phyloP scores from a whole-genome alignment of 495 filamentous ascomycete species.

The Podospora pseudocomata region DNA sequence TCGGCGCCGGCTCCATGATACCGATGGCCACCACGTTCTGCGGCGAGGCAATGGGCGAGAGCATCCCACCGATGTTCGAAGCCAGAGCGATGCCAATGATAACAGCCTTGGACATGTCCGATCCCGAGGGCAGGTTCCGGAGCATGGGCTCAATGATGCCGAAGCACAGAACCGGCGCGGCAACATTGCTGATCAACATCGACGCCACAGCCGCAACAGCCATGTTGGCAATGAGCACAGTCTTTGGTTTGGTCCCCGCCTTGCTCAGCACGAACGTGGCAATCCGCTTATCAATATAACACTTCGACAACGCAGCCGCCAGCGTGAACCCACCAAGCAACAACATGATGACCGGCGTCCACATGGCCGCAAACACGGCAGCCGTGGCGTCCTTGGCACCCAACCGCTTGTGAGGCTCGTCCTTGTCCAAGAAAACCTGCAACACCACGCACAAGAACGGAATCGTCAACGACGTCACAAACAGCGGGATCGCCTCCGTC shows the following conservation, averaged over 20 bases:
- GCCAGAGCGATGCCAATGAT: slow-evolving; percentile 95
- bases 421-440: slow-evolving; percentile 73
- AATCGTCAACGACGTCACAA: slow-evolving; percentile 91
- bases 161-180: slow-evolving; percentile 96
- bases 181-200: slow-evolving; percentile 99
- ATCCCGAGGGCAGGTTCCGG: slow-evolving; percentile 85
- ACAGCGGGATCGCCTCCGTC: slow-evolving; percentile 95
- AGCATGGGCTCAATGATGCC: slow-evolving; percentile 96
- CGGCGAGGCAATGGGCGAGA: slow-evolving; percentile 92
- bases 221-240: slow-evolving; percentile 93
- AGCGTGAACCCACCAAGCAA: slow-evolving; percentile 95
- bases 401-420: slow-evolving; percentile 64
- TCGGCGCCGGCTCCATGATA: slow-evolving; percentile 86
- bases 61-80: slow-evolving; percentile 92
- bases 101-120: slow-evolving; percentile 87
- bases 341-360: slow-evolving; percentile 99
- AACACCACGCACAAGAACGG: slow-evolving; percentile 90
- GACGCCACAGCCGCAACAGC: slow-evolving; percentile 95
- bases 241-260: slow-evolving; percentile 82
- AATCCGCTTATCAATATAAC: slow-evolving; percentile 94
- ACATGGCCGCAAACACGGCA: slow-evolving; percentile 92
- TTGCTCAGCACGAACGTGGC: slow-evolving; percentile 97
- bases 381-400: slow-evolving; percentile 68
- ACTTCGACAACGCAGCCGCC: slow-evolving; percentile 92
- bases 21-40: slow-evolving; percentile 96